Evolutionary conservation across 345 rosid genomes (phyloP).

Genomic region (Gossypium herbaceum): DNA sequence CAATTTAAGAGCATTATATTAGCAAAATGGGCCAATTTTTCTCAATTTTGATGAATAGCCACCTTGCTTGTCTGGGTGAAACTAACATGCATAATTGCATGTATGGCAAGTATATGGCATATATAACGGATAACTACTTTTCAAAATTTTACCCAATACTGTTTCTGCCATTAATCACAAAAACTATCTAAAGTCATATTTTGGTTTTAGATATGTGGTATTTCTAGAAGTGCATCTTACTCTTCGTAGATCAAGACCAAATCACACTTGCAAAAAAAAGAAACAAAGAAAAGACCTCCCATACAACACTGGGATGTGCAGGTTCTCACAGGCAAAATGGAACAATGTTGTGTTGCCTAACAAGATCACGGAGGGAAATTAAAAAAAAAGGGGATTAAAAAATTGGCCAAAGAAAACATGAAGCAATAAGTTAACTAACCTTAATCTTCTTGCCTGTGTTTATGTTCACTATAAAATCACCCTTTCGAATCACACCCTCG

Average conservation of each 20-base stretch:
- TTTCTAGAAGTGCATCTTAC: not conserved
- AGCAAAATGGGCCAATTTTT: not conserved
- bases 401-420: not conserved
- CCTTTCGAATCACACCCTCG: slow-evolving; percentile 93
- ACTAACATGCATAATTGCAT: not conserved
- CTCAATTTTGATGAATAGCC: not conserved
- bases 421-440: slow-evolving; percentile 36
- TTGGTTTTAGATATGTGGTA: not conserved
- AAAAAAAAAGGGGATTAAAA: not conserved
- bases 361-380: not conserved
- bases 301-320: not conserved
- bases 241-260: not conserved
- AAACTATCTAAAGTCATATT: not conserved
- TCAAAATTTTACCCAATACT: not conserved
- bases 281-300: not conserved
- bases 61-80: not conserved
- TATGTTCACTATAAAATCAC: slow-evolving; percentile 78
- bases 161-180: slow-evolving; percentile 1
- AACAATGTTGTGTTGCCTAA: not conserved
- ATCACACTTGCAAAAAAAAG: not conserved
- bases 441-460: slow-evolving; percentile 94
- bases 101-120: not conserved
- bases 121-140: not conserved
- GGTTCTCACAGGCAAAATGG: not conserved
- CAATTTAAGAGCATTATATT: not conserved